These are phyloP conservation scores for Pythium apleroticum DNA, from an alignment of 352 stramenopile genomes.

Conservation along the genomic window DNA sequence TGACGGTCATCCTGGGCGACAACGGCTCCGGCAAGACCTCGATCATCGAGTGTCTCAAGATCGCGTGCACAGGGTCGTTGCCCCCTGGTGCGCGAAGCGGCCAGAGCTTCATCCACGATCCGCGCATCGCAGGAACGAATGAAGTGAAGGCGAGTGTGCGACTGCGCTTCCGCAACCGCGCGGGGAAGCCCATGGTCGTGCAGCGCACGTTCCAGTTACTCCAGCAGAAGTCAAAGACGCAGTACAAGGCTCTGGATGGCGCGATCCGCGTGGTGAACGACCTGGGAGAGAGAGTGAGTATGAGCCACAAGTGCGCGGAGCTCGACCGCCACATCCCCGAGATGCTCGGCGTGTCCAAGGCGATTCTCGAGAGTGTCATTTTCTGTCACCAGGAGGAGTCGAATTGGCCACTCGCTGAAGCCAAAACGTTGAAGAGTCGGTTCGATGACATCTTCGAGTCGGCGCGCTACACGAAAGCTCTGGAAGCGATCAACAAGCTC, in stretches of 20 bases:
- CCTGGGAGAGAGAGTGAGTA: constrained; percentile 87
- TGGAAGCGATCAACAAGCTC: constrained; percentile 95
- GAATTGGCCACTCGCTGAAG: constrained; percentile 97
- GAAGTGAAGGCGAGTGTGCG: constrained; percentile 90
- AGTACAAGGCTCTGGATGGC: constrained; percentile 97
- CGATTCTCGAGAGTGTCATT: constrained; percentile 99
- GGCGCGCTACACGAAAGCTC: constrained; percentile 96
- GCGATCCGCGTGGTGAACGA: constrained; percentile 91
- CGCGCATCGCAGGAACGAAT: constrained; percentile 89
- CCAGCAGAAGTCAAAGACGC: constrained; percentile 89
- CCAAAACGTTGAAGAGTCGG: constrained; percentile 97
- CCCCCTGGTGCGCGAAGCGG: constrained; percentile 88
- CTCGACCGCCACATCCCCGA: constrained; percentile 93
- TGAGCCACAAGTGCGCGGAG: constrained; percentile 95
- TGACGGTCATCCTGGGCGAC: constrained; percentile 98
- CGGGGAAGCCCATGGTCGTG: constrained; percentile 89
- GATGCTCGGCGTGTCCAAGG: constrained; percentile 95
- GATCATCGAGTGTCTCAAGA: constrained; percentile 99
- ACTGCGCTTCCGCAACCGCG: constrained; percentile 93
- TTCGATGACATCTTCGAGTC: constrained; percentile 99
- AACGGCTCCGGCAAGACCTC: constrained; percentile 99
- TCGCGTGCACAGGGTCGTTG: constrained; percentile 93
- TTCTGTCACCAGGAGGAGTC: constrained; percentile 99
- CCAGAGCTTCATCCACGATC: constrained; percentile 97
- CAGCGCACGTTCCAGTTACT: constrained; percentile 94